These are phyloP conservation scores for Colletotrichum lupini DNA, from an alignment of 2,329 filamentous ascomycete genomes.

Conservation along the genomic window DNA sequence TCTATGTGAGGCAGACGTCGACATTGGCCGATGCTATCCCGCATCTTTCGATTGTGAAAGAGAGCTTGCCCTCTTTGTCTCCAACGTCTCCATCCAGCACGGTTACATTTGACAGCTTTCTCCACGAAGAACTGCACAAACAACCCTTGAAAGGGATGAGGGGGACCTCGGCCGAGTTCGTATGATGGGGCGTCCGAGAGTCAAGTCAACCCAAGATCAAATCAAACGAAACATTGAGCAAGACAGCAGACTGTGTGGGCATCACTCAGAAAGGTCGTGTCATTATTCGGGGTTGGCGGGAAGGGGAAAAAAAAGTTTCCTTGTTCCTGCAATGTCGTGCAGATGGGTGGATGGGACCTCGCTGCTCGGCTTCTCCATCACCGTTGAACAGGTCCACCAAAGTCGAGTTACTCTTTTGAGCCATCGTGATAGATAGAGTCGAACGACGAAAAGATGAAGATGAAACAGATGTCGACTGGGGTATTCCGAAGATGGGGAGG, in stretches of 20 bases:
- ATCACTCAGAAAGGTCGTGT: conserved; percentile 3
- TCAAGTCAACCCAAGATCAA: neutral
- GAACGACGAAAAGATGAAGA: conserved; percentile 20
- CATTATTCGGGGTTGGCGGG: neutral
- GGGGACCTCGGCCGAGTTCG: conserved; percentile 14
- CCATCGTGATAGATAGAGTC: conserved; percentile 16
- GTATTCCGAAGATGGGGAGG: neutral
- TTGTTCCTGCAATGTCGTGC: conserved; percentile 29
- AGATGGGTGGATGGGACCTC: conserved; percentile 12
- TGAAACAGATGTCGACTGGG: conserved; percentile 23
- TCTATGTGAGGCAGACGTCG: neutral
- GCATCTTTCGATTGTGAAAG: neutral
- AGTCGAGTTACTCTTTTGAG: conserved; percentile 15
- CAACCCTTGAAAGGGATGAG: neutral
- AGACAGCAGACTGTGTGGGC: neutral
- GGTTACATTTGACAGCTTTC: neutral
- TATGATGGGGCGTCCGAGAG: neutral
- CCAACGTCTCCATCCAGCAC: neutral
- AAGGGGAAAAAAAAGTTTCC: neutral
- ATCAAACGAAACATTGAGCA: neutral
- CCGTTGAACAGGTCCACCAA: neutral
- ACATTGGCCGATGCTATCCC: neutral
- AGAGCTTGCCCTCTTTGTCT: neutral
- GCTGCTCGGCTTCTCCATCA: neutral
- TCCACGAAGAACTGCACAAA: neutral